phyloP scores from a whole-genome alignment of 176 grass and related monocot genomes.

The Rhynchospora breviuscula region DNA sequence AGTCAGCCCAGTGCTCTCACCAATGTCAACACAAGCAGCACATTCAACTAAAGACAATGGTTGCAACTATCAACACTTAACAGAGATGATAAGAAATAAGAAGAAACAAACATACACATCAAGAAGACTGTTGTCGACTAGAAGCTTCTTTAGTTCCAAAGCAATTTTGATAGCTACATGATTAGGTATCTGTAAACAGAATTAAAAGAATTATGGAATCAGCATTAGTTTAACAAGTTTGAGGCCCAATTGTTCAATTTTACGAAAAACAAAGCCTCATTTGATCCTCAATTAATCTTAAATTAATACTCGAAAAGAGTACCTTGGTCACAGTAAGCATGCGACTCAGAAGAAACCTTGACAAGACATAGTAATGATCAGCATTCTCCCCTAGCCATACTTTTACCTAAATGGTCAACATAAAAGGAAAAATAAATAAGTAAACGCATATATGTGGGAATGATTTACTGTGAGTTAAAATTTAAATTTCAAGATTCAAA shows the following conservation, averaged over 20 bases:
- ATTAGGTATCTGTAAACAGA: slow-evolving; percentile 75
- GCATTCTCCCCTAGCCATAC: slow-evolving; percentile 96
- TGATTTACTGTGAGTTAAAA: no score
- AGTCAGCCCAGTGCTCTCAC: no score
- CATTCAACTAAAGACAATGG: background rate
- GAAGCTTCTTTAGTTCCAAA: slow-evolving; percentile 93
- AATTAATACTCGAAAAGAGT: background rate
- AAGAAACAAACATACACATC: slow-evolving; percentile 63
- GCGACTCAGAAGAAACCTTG: slow-evolving; percentile 89
- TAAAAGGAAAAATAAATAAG: background rate
- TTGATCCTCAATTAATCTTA: background rate
- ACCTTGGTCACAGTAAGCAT: slow-evolving; percentile 99
- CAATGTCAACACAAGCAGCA: background rate
- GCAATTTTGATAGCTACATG: slow-evolving; percentile 97
- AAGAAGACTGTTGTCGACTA: slow-evolving; percentile 96
- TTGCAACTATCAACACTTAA: background rate
- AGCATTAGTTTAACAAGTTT: slow-evolving; percentile 4
- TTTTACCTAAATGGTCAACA: slow-evolving; percentile 50
- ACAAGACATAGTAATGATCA: slow-evolving; percentile 96
- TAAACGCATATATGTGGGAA: no score
- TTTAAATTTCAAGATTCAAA: no score
- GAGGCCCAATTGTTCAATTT: background rate
- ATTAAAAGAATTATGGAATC: background rate
- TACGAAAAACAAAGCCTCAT: background rate
- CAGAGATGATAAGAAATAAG: background rate